Evolutionary conservation across 2,329 filamentous ascomycete species (phyloP), one percentile per base, ranked within the genome.

Genomic region (Claviceps capensis): DNA sequence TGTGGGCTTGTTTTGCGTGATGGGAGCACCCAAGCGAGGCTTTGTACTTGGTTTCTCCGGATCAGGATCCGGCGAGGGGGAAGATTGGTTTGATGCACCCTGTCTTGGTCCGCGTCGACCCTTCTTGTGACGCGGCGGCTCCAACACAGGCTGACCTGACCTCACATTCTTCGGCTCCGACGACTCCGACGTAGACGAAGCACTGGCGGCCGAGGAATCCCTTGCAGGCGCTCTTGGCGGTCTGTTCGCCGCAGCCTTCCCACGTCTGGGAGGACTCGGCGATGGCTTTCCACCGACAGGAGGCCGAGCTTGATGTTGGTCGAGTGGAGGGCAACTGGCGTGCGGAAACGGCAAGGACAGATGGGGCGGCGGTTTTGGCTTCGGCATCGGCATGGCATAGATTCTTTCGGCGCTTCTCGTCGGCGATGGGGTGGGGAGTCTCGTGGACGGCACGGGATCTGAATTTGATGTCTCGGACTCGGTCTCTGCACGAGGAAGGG

Each of bases 131-230:
- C 17, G 19, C 19, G 30, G 26, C 4, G 67, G 58, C 13, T 62
- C 62, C 17, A 67, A 51, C 0, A 57, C 58, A 14, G 68, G 62
- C 41, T 62, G 66, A 9, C 60, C 52, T 8, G 63, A 53, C 23
- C 65, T 62, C 23, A 57, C 62, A 2, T 70, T 68, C 47, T 66
- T 65, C 4, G 63, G 63, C 3, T 64, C 65, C n/a, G 64, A 44
- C 5, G 64, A 57, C 47, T 62, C 62, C 0, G 62, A 55, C 36
- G 57, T 55, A 3, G 43, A 23, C 37, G 58, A 59, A 49, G 53
- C 57, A 37, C 49, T 56, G 7, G 58, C 38, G 9, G 54, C 49
- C n/a, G 55, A 54, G 19, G 59, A 54, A 9, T 58, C 55, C 11
- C 57, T 60, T 16, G 59, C 58, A 30, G 57, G 48, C 3, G 47